phyloP scores from a whole-genome alignment of 495 filamentous ascomycete species.

The Rhypophila decipiens region DNA sequence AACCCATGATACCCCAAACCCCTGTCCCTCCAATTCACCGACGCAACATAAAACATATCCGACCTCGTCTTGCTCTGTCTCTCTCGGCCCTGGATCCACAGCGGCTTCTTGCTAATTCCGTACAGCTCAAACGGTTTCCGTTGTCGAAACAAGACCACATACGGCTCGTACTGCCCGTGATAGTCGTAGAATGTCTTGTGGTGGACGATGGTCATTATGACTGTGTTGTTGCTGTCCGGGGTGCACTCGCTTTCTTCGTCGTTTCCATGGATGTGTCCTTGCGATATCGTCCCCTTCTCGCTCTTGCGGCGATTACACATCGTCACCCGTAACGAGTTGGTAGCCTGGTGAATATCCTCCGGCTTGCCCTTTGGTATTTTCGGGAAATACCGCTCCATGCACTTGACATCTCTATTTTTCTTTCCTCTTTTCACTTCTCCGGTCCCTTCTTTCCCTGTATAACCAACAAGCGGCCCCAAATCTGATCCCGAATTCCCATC shows the following conservation, averaged over 20 bases:
- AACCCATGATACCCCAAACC: conserved; percentile 43
- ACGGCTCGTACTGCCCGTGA: conserved; percentile 48
- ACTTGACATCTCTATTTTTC: conserved; percentile 26
- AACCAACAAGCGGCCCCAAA: too few species aligned
- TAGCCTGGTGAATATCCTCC: conserved; percentile 50
- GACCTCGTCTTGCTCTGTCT: conserved; percentile 21
- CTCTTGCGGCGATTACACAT: conserved; percentile 44
- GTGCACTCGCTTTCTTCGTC: conserved; percentile 37
- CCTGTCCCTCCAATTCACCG: conserved; percentile 43
- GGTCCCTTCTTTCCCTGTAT: too few species aligned
- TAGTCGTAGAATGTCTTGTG: conserved; percentile 41
- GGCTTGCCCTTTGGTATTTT: conserved; percentile 8
- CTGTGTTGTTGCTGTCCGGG: conserved; percentile 37
- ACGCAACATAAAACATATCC: conserved; percentile 47
- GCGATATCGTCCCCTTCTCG: too few species aligned
- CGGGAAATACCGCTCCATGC: conserved; percentile 37
- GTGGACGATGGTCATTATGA: conserved; percentile 46
- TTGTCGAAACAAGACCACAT: conserved; percentile 42
- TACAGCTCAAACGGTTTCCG: conserved; percentile 42
- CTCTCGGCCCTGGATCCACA: conserved; percentile 45
- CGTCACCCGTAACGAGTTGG: conserved; percentile 48
- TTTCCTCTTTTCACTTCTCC: conserved; percentile 27
- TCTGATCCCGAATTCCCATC: conserved; percentile 39
- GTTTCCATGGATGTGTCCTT: too few species aligned
- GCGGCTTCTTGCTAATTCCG: conserved; percentile 41